Evolutionary conservation across 805 yeast species (phyloP), one percentile per base, ranked within the genome.

Genomic region (Zygosaccharomyces kombuchaensis): DNA sequence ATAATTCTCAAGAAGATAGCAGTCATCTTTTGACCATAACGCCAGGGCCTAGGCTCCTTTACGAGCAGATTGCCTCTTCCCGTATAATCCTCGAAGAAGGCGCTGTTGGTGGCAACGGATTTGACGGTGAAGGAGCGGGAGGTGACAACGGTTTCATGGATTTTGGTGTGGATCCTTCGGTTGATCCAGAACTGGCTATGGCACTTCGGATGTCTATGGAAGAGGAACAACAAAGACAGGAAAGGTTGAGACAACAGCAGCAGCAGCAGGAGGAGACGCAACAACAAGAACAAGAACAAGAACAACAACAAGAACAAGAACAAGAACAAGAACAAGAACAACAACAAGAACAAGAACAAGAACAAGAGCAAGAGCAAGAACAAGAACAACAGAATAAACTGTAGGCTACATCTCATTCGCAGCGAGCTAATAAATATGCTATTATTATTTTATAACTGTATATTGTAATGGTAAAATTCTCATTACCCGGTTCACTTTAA

Each of bases 101-200:
- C 37, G 59, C 56, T 34, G 52, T 55, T n/a, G 74, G 71, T 12
- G 63, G 62, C 36, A 77, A 72, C 14, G 77, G 73, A 2, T 72
- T 63, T n/a, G 63, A 60, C 34, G 71, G 67, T 27, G 69, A 63
- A 34, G 77, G 69, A 16, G 78, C 73, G 9, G 76, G 70, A 40
- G 72, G 67, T 21, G 76, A 67, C 22, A 76, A 68, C n/a, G 75
- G 69, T 17, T 76, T 71, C 40, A 80, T 80, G 68, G 87, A 81
- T 46, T 75, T 83, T 59, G 84, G 82, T 43, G 79, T 78, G 32
- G 98, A 91, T 67, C 91, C 96, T 26, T 81, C 82, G 54, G 84
- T 88, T 81, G 99, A 93, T 59, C 98, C 98, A 26, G 99, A 93
- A 68, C 78, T 93, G 62, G 99, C 98, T 0, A 75, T 93, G 74